phyloP scores from a whole-genome alignment of 1,284 basidiomycete genomes.

The Coniferiporia sulphurascens region DNA sequence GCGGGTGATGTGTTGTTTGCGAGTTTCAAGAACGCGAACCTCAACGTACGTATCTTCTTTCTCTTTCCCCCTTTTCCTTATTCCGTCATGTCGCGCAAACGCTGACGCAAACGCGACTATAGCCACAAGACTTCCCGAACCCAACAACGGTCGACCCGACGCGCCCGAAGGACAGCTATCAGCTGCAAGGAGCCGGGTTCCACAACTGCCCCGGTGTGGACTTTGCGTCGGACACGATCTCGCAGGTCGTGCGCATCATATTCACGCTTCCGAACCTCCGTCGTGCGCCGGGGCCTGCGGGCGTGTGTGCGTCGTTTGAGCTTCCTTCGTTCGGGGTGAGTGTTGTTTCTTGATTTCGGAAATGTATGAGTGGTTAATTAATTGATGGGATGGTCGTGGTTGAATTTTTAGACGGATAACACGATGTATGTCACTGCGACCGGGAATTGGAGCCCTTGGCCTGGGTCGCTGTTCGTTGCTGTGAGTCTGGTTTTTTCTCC shows the following conservation, averaged over 20 bases:
- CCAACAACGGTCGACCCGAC: slow-evolving; percentile 37
- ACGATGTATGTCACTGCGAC: slow-evolving; percentile 26
- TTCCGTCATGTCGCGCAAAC: too few relatives aligned
- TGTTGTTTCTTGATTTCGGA: not conserved
- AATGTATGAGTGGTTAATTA: not conserved
- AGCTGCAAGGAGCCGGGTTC: slow-evolving; percentile 42
- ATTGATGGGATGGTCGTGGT: not conserved
- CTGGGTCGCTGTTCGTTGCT: slow-evolving; percentile 22
- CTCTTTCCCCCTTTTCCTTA: not conserved
- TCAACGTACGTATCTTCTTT: slow-evolving; percentile 37
- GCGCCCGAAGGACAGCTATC: slow-evolving; percentile 34
- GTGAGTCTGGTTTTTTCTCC: too few relatives aligned
- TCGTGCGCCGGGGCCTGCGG: slow-evolving; percentile 38
- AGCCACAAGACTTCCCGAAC: slow-evolving; percentile 41
- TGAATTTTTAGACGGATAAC: slow-evolving; percentile 21
- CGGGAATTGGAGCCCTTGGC: slow-evolving; percentile 28
- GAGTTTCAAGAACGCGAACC: slow-evolving; percentile 45
- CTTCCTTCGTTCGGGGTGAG: slow-evolving; percentile 12
- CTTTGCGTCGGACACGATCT: slow-evolving; percentile 36
- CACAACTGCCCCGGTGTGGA: slow-evolving; percentile 38
- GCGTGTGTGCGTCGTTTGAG: slow-evolving; percentile 33
- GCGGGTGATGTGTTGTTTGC: slow-evolving; percentile 41
- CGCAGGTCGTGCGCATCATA: slow-evolving; percentile 41
- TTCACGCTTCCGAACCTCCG: slow-evolving; percentile 43
- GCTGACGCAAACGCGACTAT: not conserved